Evolutionary conservation across 768 basidiomycete species (phyloP).

Genomic region (Kondoa malvinella): DNA sequence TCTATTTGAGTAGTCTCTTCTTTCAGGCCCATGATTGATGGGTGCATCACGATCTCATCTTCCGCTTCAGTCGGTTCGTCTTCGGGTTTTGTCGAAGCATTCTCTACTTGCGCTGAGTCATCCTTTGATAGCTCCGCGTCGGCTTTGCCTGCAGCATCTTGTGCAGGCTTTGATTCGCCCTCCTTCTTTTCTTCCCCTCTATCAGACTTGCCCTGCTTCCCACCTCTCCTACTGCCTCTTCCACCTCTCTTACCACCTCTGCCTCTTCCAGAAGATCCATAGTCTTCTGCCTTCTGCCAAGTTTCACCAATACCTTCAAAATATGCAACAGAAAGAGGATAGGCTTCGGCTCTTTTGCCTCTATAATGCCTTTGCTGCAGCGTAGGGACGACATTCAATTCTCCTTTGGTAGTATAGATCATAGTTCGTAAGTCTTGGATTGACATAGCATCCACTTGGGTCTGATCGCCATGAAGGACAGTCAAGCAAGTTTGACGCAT

Average conservation of each 20-base stretch:
- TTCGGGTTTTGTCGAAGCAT: background rate
- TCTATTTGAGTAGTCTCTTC: conserved; percentile 4
- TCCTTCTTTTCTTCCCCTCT: background rate
- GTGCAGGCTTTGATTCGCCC: background rate
- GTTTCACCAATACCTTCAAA: conserved; percentile 12
- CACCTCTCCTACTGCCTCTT: conserved; percentile 2
- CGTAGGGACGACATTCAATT: conserved; percentile 9
- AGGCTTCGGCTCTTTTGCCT: conserved; percentile 1
- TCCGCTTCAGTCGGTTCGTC: background rate
- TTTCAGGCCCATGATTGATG: conserved; percentile 1
- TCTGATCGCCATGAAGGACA: background rate
- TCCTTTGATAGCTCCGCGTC: background rate
- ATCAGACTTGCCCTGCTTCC: background rate
- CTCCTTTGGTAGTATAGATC: conserved; percentile 14
- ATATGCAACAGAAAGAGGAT: conserved; percentile 8
- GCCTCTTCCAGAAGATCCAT: background rate
- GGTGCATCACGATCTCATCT: background rate
- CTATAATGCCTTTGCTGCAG: background rate
- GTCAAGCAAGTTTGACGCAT: conserved; percentile 26
- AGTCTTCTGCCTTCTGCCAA: conserved; percentile 8
- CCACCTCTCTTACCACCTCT: conserved; percentile 6
- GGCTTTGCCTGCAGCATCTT: background rate
- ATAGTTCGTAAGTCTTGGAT: conserved; percentile 9
- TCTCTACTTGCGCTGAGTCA: background rate
- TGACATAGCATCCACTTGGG: background rate